Base-by-base conservation (phyloP, 768 basidiomycete species). In the Clavaria fumosa region DNA sequence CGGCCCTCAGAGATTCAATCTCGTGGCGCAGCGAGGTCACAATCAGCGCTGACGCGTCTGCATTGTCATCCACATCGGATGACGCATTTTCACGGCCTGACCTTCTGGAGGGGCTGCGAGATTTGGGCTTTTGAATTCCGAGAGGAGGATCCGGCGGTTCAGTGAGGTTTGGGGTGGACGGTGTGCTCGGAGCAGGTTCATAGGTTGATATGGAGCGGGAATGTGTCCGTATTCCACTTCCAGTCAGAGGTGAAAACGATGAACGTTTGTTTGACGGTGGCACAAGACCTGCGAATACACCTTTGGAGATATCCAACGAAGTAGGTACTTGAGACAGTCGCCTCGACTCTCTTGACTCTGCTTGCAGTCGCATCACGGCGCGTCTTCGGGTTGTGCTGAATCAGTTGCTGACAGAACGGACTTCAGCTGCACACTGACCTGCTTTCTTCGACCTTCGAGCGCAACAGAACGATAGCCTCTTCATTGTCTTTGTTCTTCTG, bases 361-460 rank as follows among this genome's bases (percentile, higher is more conserved):
- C 72, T 52, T 89, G 85, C 6, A 89, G 64, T 12, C 81, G 71
- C 85, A 89, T 89, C 36, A 89, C 64, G 18, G 82, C 85, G 31
- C 84, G 78, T 47, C 84, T 84, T 50, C 19, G 23, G 18, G 1
- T 26, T 30, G 10, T 23, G 1, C 19, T 18, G 5, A 31, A 28
- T 33, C n/a, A 43, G 39, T 32, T 46, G 31, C 10, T 37, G 44
- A 23, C 14, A 41, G 23, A 42, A 33, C 28, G 35, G 11, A 30
- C 9, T 47, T 40, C 38, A 24, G n/a, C n/a, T n/a, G n/a, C n/a
- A n/a, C n/a, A n/a, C n/a, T n/a, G 47, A 81, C 83, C 84, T 69
- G 64, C 81, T 84, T 55, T 88, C 84, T 48, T 88, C 84, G 3
- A 88, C 81, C 53, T 86, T 88, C n/a, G 71, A 64, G 23, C 85